Evolutionary conservation across 1,139 yeast species (phyloP).

Genomic region (Saccharomyces hybrid): DNA sequence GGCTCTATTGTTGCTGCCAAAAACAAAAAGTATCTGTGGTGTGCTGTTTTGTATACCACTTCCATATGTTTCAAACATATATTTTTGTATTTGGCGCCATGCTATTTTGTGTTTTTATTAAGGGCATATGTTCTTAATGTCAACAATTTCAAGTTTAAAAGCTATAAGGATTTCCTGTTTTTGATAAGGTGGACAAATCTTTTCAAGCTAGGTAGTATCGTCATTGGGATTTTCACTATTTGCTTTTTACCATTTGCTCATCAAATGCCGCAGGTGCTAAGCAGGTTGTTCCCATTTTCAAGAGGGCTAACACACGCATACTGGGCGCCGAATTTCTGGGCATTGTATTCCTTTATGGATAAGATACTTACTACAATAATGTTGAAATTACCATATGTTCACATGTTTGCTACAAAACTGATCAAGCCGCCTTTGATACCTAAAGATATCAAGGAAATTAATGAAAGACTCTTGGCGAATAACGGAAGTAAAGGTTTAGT

Average conservation of each 20-base stretch:
- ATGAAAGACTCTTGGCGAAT: slow-evolving; percentile 31
- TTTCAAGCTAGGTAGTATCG: slow-evolving; percentile 57
- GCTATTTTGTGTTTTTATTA: slow-evolving; percentile 72
- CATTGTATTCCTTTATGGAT: slow-evolving; percentile 81
- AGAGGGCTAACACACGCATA: slow-evolving; percentile 96
- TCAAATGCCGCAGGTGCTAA: slow-evolving; percentile 57
- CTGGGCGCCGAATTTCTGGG: slow-evolving; percentile 99
- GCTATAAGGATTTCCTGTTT: slow-evolving; percentile 31
- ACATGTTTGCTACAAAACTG: slow-evolving; percentile 29
- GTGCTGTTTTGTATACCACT: slow-evolving; percentile 69
- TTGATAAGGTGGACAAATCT: slow-evolving; percentile 53
- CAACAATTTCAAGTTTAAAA: slow-evolving; percentile 27
- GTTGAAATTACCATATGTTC: slow-evolving; percentile 41
- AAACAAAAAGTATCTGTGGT: slow-evolving; percentile 45
- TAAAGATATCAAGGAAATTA: slow-evolving; percentile 26
- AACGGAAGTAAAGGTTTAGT: slow-evolving; percentile 76
- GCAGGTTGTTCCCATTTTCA: slow-evolving; percentile 82
- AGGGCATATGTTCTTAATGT: slow-evolving; percentile 50
- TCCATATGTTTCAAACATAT: slow-evolving; percentile 91
- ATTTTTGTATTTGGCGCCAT: slow-evolving; percentile 88
- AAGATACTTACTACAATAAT: slow-evolving; percentile 53
- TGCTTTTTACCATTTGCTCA: slow-evolving; percentile 79
- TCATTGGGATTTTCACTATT: slow-evolving; percentile 49
- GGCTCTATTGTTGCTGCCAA: slow-evolving; percentile 68
- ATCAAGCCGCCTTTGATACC: slow-evolving; percentile 28